Evolutionary conservation across 257 asterid species (phyloP).

Genomic region (Lycium ferocissimum): DNA sequence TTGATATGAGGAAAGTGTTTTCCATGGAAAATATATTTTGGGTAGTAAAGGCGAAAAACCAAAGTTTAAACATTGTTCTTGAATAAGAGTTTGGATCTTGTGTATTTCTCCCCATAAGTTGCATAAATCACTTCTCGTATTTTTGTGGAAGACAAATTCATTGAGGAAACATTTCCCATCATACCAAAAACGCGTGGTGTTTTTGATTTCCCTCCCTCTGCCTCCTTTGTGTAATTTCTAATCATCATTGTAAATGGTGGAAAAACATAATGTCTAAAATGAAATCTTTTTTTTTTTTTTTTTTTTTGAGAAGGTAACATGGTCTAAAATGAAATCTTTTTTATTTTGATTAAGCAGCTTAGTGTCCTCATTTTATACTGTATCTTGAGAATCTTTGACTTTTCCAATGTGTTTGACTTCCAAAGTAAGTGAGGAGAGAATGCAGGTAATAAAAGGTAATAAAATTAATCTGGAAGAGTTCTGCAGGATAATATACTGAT

Average conservation of each 20-base stretch:
- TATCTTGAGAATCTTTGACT: background rate
- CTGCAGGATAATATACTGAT: background rate
- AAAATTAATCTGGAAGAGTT: background rate
- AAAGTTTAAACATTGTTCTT: too few relatives aligned
- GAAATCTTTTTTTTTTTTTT: background rate
- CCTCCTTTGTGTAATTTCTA: background rate
- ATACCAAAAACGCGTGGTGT: too few relatives aligned
- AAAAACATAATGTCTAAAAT: background rate
- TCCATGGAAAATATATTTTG: too few relatives aligned
- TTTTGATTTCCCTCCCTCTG: background rate
- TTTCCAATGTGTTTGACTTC: background rate
- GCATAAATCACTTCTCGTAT: background rate
- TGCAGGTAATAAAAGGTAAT: background rate
- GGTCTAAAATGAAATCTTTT: background rate
- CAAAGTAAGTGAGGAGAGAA: background rate
- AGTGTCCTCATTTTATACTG: background rate
- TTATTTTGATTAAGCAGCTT: background rate
- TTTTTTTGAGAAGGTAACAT: too few relatives aligned
- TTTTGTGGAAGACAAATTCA: background rate
- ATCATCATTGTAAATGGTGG: background rate
- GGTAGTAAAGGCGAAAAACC: too few relatives aligned
- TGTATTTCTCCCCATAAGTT: background rate
- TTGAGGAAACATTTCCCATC: background rate
- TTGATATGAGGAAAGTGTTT: too few relatives aligned
- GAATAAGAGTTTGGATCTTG: background rate